phyloP scores from a whole-genome alignment of 768 basidiomycete species.

The Glaciozyma martinii region DNA sequence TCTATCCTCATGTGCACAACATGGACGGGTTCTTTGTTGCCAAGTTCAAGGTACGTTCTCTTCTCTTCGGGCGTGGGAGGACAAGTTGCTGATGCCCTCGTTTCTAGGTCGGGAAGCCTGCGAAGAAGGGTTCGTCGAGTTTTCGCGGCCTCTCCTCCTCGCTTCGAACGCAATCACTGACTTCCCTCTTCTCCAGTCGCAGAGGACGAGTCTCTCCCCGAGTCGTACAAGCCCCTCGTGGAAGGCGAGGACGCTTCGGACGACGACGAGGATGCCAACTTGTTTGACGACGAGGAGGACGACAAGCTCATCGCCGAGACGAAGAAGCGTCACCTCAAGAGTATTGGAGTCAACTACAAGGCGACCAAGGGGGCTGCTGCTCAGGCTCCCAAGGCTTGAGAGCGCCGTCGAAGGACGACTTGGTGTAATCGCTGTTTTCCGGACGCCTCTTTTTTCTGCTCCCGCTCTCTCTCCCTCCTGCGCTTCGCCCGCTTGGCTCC shows the following conservation, averaged over 20 bases:
- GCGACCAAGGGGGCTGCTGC: slow-evolving; percentile 22
- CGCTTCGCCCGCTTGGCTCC: too few relatives aligned
- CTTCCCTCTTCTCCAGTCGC: slow-evolving; percentile 31
- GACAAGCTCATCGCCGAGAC: slow-evolving; percentile 64
- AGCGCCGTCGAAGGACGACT: too few relatives aligned
- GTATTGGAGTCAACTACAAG: slow-evolving; percentile 42
- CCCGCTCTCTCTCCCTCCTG: too few relatives aligned
- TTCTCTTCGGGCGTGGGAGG: background rate
- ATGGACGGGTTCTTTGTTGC: slow-evolving; percentile 99
- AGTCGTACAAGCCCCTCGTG: slow-evolving; percentile 37
- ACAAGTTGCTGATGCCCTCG: background rate
- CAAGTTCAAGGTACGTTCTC: slow-evolving; percentile 71
- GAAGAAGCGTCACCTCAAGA: slow-evolving; percentile 47
- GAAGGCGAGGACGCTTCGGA: slow-evolving; percentile 40
- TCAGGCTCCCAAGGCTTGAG: too few relatives aligned
- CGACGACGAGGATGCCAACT: slow-evolving; percentile 16
- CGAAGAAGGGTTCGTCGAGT: slow-evolving; percentile 12
- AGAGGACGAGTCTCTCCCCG: slow-evolving; percentile 35
- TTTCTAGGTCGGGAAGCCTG: slow-evolving; percentile 33
- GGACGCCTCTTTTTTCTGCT: too few relatives aligned
- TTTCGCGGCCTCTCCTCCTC: too few relatives aligned
- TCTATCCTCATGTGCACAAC: slow-evolving; percentile 73
- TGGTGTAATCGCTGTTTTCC: too few relatives aligned
- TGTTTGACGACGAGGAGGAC: slow-evolving; percentile 70
- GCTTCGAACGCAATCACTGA: background rate